Conservation (phyloP, 2,329 filamentous ascomycete genomes). For the Fusarium tjaetaba region DNA sequence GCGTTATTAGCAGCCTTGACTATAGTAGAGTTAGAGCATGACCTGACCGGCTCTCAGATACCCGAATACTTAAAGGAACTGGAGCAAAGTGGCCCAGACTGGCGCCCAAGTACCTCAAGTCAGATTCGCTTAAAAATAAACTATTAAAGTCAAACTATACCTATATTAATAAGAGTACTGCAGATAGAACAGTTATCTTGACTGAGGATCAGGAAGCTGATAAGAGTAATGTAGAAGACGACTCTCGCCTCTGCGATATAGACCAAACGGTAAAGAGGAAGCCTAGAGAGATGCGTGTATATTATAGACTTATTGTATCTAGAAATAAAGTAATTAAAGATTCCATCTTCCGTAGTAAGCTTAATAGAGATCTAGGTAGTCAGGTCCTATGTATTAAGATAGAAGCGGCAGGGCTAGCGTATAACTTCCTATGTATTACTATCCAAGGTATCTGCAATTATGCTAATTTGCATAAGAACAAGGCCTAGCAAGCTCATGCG, state of each 20-base stretch:
- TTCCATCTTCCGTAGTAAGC: not conserved
- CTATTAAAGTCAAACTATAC: accelerated
- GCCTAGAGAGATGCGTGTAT: not conserved
- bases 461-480: not conserved
- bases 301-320: not conserved
- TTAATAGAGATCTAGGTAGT: not conserved
- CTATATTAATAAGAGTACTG: accelerated
- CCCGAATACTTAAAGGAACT: not conserved
- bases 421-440: not conserved
- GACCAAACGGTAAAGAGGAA: not conserved
- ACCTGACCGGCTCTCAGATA: not conserved
- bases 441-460: not conserved
- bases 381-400: not conserved
- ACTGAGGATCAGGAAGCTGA: not conserved
- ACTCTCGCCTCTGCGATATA: not conserved
- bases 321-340: not conserved
- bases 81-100: not conserved
- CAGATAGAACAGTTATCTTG: accelerated
- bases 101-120: not conserved
- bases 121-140: not conserved
- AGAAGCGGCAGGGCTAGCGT: not conserved
- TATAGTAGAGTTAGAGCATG: not conserved
- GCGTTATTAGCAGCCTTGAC: not conserved
- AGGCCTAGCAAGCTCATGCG: not conserved
- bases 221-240: not conserved